Evolutionary conservation across 768 basidiomycete genomes (phyloP), one percentile per base, ranked within the genome.

Genomic region (Candolleomyces efflorescens): DNA sequence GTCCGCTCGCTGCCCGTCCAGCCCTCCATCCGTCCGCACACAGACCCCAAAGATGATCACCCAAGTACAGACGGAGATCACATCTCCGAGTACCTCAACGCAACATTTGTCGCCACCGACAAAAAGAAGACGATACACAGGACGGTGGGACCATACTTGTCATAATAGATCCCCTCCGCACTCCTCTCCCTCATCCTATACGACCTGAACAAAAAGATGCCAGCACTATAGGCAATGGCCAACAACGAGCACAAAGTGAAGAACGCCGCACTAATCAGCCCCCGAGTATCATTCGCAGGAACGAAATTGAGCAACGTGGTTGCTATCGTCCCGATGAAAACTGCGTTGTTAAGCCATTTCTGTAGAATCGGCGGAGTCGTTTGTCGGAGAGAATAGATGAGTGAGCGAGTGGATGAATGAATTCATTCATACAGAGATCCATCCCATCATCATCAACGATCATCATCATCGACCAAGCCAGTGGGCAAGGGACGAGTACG

Each of bases 231-330:
- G 22, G 87, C 84, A 63, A 98, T 92, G 6, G 94, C 83, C 47
- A 92, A 71, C 17, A 99, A 80, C 11, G 97, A 92, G n/a, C 89
- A 85, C 54, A 94, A 68, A 0, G 95, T 96, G 78, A 99, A 99
- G 46, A 92, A 74, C 6, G 82, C 84, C 5, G 96, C 94, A 64
- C 90, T 89, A 63, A 97, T 86, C 23, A 98, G 80, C 2, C 94
- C 95, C 12, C 78, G 76, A 49, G 82, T 76, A 71, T 94, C 87
- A 39, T 87, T 75, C 12, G 89, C 74, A 50, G 85, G 78, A 45
- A 88, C 75, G 65, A 98, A 98, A 73, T 96, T 94, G 47, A 94
- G 81, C 50, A 96, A 79, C 20, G 91, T 87, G 41, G 94, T 94
- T 18, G 94, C 92, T 62, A 97, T 93, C 12, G 89, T 84, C 38